Conservation (phyloP, 2,329 filamentous ascomycete species). For the Colletotrichum paranaense region DNA sequence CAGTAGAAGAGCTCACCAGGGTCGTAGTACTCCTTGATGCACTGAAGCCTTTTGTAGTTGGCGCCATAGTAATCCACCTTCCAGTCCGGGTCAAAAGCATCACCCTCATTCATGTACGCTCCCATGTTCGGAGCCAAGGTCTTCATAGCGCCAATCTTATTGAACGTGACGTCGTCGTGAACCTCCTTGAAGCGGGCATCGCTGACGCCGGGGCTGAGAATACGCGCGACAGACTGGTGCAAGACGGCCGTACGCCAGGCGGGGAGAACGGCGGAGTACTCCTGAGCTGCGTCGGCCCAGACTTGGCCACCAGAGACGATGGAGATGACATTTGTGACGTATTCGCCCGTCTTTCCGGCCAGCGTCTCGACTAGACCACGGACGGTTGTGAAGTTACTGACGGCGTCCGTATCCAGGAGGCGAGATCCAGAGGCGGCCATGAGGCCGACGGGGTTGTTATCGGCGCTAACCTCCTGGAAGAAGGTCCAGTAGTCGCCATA, state of each 20-base stretch:
- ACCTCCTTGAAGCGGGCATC: conserved; percentile 35
- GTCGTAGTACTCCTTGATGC: conserved; percentile 49
- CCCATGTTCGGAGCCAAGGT: conserved; percentile 52
- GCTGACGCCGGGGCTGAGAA: conserved; percentile 38
- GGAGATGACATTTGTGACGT: conserved; percentile 39
- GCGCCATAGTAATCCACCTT: conserved; percentile 48
- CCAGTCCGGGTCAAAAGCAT: conserved; percentile 47
- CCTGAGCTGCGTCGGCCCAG: conserved; percentile 41
- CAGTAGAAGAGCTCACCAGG: conserved; percentile 48
- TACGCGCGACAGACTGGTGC: neutral
- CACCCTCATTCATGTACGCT: conserved; percentile 56
- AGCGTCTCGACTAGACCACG: conserved; percentile 41
- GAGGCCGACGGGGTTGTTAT: conserved; percentile 39
- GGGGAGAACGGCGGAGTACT: conserved; percentile 41
- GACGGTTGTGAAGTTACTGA: conserved; percentile 36
- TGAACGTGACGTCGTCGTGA: conserved; percentile 42
- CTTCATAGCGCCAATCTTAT: conserved; percentile 45
- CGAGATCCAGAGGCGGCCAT: conserved; percentile 42
- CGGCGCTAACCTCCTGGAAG: conserved; percentile 41
- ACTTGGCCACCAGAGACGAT: conserved; percentile 45
- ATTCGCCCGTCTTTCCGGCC: conserved; percentile 40
- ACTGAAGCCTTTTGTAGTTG: conserved; percentile 44
- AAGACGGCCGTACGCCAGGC: conserved; percentile 5
- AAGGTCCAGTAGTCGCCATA: conserved; percentile 46
- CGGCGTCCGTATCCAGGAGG: conserved; percentile 39